A percentile compares a stretch with the other conserved stretches of the same genome.
These are phyloP conservation scores for Phytophthora foliorum DNA, from an alignment of 352 stramenopile genomes.

Conservation along the genomic window DNA sequence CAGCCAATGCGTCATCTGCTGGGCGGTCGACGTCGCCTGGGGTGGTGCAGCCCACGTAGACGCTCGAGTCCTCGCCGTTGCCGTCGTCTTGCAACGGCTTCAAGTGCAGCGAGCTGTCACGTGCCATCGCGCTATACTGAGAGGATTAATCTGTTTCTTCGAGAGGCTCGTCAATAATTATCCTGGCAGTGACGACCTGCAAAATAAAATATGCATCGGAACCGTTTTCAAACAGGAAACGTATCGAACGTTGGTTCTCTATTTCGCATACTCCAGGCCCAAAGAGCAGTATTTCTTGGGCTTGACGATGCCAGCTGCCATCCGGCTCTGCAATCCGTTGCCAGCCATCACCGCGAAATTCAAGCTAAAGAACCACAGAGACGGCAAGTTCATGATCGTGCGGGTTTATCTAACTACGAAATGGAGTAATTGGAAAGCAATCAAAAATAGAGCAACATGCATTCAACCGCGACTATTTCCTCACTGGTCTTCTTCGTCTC, in stretches of 20 bases:
- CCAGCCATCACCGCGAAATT: too few relatives aligned
- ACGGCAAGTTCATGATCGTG: slow-evolving; percentile 24
- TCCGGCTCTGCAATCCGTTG: too few relatives aligned
- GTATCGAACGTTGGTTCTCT: background rate
- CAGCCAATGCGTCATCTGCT: background rate
- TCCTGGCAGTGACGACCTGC: background rate
- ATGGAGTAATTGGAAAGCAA: slow-evolving; percentile 34
- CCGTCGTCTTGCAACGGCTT: slow-evolving; percentile 27
- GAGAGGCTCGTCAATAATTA: slow-evolving; percentile 9
- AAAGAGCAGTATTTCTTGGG: background rate
- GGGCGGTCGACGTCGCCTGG: slow-evolving; percentile 10
- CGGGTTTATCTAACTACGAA: slow-evolving; percentile 21
- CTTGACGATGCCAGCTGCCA: background rate
- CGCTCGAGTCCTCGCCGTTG: slow-evolving; percentile 23
- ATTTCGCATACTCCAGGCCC: background rate
- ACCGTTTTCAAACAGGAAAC: background rate
- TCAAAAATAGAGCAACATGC: slow-evolving; percentile 57
- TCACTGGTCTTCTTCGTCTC: slow-evolving; percentile 44
- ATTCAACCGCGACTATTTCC: slow-evolving; percentile 54
- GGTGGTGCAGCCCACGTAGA: slow-evolving; percentile 18
- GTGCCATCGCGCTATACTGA: slow-evolving; percentile 9
- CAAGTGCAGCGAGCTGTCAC: slow-evolving; percentile 15
- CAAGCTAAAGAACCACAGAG: too few relatives aligned
- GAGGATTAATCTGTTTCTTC: slow-evolving; percentile 12
- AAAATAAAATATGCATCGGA: slow-evolving; percentile 18